phyloP scores from a whole-genome alignment of 257 asterid species.

The Salvia rosmarinus region DNA sequence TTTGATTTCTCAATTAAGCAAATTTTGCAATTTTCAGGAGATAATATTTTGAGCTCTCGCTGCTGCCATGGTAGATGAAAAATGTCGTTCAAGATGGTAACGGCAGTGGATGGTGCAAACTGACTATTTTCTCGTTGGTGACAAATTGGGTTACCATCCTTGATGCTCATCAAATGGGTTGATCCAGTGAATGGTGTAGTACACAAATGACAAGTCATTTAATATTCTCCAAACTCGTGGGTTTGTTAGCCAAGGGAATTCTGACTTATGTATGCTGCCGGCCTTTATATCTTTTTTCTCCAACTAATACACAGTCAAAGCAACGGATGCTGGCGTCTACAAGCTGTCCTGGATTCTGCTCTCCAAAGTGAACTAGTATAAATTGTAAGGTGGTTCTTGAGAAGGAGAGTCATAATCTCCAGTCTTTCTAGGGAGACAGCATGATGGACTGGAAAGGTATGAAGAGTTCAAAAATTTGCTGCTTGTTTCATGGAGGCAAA shows the following conservation, averaged over 20 bases:
- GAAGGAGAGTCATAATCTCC: no score
- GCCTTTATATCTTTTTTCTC: slow-evolving; percentile 30
- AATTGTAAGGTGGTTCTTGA: no score
- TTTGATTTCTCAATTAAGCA: not conserved
- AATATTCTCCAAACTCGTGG: slow-evolving; percentile 30
- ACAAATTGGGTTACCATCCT: slow-evolving; percentile 26
- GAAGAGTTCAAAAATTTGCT: no score
- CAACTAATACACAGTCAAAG: slow-evolving; percentile 22
- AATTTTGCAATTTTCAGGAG: slow-evolving; percentile 40
- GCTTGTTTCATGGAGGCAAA: no score
- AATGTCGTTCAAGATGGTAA: slow-evolving; percentile 27
- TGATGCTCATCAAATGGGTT: slow-evolving; percentile 33
- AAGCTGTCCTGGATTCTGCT: slow-evolving; percentile 12
- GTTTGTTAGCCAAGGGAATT: slow-evolving; percentile 36
- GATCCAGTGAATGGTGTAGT: slow-evolving; percentile 40
- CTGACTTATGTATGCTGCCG: slow-evolving; percentile 31
- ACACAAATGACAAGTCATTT: slow-evolving; percentile 36
- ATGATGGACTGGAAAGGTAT: no score
- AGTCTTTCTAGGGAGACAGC: no score
- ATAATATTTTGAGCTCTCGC: slow-evolving; percentile 29
- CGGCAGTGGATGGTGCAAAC: slow-evolving; percentile 30
- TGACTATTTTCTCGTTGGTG: slow-evolving; percentile 31
- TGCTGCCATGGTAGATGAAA: slow-evolving; percentile 35
- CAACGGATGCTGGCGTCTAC: slow-evolving; percentile 33
- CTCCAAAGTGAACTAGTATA: no score